phyloP scores from a whole-genome alignment of 768 basidiomycete genomes.

The Paxillus involutus region DNA sequence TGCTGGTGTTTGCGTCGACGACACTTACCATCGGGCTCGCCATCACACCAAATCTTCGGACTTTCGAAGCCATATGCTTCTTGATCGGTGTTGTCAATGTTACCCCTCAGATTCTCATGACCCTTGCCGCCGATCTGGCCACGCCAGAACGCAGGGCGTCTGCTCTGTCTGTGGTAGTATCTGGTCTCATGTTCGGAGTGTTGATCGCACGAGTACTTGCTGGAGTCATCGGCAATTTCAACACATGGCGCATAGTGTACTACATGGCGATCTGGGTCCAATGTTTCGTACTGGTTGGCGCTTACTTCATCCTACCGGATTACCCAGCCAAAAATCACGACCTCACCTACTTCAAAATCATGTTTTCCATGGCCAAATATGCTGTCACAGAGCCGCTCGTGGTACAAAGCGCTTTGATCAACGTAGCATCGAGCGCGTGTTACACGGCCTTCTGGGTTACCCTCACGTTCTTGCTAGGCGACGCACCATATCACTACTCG shows the following conservation, averaged over 20 bases:
- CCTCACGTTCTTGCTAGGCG: slow-evolving; percentile 46
- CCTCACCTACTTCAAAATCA: slow-evolving; percentile 34
- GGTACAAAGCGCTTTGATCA: slow-evolving; percentile 33
- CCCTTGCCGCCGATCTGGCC: slow-evolving; percentile 46
- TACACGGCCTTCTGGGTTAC: slow-evolving; percentile 40
- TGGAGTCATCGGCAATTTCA: slow-evolving; percentile 41
- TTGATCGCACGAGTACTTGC: slow-evolving; percentile 32
- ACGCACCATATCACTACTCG: slow-evolving; percentile 38
- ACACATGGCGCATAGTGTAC: slow-evolving; percentile 41
- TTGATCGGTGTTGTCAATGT: slow-evolving; percentile 41
- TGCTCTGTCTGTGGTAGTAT: slow-evolving; percentile 33
- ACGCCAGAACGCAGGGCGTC: slow-evolving; percentile 22
- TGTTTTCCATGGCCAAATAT: slow-evolving; percentile 40
- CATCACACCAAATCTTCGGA: slow-evolving; percentile 29
- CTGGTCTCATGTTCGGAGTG: slow-evolving; percentile 29
- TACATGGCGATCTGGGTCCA: slow-evolving; percentile 41
- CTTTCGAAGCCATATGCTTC: slow-evolving; percentile 31
- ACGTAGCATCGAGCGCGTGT: slow-evolving; percentile 28
- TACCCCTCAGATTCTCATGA: slow-evolving; percentile 39
- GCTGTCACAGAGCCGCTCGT: slow-evolving; percentile 41
- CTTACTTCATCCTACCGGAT: slow-evolving; percentile 39
- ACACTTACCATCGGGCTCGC: slow-evolving; percentile 42
- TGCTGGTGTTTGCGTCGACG: slow-evolving; percentile 32
- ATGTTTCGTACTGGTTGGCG: slow-evolving; percentile 24
- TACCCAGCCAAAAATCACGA: slow-evolving; percentile 38